Evolutionary conservation across 2,329 filamentous ascomycete genomes (phyloP).

Genomic region (Aspergillus novoparasiticus): DNA sequence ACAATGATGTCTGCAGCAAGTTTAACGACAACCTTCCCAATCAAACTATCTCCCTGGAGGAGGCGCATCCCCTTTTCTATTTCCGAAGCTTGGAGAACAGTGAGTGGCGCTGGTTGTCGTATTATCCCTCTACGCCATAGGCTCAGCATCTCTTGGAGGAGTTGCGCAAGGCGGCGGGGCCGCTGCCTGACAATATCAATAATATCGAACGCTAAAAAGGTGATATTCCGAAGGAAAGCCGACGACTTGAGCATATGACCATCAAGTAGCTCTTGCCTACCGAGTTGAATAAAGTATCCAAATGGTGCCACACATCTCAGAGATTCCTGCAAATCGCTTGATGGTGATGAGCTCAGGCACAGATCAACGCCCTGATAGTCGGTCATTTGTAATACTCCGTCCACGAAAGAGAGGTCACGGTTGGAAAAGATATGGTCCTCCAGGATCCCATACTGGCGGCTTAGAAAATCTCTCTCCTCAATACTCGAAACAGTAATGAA

Average conservation of each 20-base stretch:
- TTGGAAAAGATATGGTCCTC: neutral
- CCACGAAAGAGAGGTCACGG: neutral
- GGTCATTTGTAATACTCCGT: neutral
- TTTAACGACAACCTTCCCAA: constrained; percentile 5
- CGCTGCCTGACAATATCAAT: neutral
- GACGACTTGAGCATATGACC: neutral
- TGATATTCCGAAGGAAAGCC: neutral
- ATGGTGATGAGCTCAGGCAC: neutral
- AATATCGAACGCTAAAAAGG: neutral
- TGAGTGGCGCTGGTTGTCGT: neutral
- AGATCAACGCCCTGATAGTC: constrained; percentile 2
- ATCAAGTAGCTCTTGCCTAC: neutral
- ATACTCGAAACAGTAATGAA: neutral
- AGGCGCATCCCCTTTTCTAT: neutral
- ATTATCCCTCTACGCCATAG: neutral
- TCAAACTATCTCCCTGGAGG: neutral
- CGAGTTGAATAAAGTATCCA: constrained; percentile 5
- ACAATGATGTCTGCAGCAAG: neutral
- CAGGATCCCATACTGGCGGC: neutral
- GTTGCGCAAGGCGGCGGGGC: too few relatives aligned
- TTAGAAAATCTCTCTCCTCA: neutral
- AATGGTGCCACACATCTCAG: neutral
- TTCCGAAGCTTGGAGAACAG: neutral
- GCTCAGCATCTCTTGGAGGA: neutral
- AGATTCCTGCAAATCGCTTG: neutral